phyloP scores from a whole-genome alignment of 495 filamentous ascomycete species.

The Penicillium goetzii region DNA sequence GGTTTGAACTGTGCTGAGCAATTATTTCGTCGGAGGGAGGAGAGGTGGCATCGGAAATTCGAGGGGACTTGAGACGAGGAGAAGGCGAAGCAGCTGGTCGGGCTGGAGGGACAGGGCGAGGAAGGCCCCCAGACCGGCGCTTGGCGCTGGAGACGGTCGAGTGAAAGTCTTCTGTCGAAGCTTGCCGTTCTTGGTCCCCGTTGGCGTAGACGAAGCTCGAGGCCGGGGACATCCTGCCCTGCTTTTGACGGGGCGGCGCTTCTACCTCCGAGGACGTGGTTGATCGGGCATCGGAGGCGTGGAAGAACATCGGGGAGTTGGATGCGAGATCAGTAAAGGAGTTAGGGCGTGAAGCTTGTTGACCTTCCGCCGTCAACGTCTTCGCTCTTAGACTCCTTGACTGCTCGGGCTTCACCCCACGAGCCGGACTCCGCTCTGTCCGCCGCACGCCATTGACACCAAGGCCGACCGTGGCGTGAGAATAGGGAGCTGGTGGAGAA shows the following conservation, averaged over 20 bases:
- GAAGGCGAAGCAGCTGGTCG: constrained; percentile 43
- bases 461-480: constrained; percentile 35
- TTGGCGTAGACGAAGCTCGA: constrained; percentile 64
- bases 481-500: constrained; percentile 40
- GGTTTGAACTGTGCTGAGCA: constrained; percentile 6
- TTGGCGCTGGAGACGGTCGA: constrained; percentile 23
- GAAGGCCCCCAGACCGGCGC: constrained; percentile 44
- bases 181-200: constrained; percentile 46
- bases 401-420: constrained; percentile 39
- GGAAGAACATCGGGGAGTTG: constrained; percentile 70
- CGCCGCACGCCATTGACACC: constrained; percentile 36
- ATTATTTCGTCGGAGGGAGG: constrained; percentile 34
- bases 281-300: constrained; percentile 69
- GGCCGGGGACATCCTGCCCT: constrained; percentile 37
- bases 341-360: constrained; percentile 35
- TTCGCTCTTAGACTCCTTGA: constrained; percentile 41
- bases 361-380: constrained; percentile 38
- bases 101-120: constrained; percentile 35
- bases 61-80: constrained; percentile 46
- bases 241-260: constrained; percentile 27
- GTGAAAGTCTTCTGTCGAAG: constrained; percentile 28
- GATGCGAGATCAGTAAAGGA: constrained; percentile 38
- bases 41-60: constrained; percentile 34
- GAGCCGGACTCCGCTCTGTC: constrained; percentile 45
- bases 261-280: constrained; percentile 35